These are phyloP conservation scores for Luzula sylvatica DNA, from an alignment of 176 grass and related monocot genomes.

Conservation along the genomic window DNA sequence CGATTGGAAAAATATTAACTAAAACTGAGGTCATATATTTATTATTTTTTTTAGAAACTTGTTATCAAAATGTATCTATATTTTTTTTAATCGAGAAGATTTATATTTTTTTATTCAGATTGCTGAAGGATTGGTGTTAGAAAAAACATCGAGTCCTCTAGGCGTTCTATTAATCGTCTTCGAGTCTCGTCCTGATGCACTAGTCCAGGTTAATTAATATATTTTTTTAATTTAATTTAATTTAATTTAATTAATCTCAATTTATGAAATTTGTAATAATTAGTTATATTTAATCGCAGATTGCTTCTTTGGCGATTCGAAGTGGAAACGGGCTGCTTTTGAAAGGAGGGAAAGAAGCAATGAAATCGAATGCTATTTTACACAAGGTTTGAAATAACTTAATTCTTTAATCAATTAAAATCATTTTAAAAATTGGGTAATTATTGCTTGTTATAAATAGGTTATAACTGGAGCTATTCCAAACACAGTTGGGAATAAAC, in stretches of 20 bases:
- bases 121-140: slow-evolving; percentile 64
- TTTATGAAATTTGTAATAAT: neutral
- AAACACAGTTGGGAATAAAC: slow-evolving; percentile 50
- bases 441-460: slow-evolving; percentile 24
- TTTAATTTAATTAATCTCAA: neutral
- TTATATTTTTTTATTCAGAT: slow-evolving; percentile 37
- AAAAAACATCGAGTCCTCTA: slow-evolving; percentile 81
- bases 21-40: slow-evolving; percentile 53
- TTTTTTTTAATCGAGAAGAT: neutral
- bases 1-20: slow-evolving; percentile 68
- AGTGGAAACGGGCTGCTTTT: slow-evolving; percentile 96
- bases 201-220: slow-evolving; percentile 96
- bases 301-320: slow-evolving; percentile 88
- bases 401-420: neutral
- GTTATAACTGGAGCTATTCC: slow-evolving; percentile 85
- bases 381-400: slow-evolving; percentile 63
- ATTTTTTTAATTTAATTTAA: neutral
- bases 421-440: neutral
- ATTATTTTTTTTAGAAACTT: neutral
- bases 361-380: slow-evolving; percentile 77
- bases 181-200: slow-evolving; percentile 92
- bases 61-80: neutral
- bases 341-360: slow-evolving; percentile 98
- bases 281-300: slow-evolving; percentile 34
- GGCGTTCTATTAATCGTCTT: slow-evolving; percentile 91